Base-by-base conservation (phyloP, 2,329 filamentous ascomycete species). In the Zalaria sp. region DNA sequence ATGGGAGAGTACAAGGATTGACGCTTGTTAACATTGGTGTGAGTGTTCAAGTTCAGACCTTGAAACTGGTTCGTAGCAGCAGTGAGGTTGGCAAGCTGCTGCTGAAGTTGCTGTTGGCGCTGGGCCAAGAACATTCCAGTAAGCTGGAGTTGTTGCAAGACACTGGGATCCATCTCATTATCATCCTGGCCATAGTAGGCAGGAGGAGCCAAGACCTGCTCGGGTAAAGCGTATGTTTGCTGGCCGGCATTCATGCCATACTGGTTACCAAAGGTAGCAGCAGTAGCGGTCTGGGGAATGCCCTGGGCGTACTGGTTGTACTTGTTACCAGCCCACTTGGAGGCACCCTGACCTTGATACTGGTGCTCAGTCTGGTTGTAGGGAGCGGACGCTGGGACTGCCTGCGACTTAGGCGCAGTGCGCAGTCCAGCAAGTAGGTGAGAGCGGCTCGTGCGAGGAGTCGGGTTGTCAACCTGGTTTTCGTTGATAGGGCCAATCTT, bases 101-200 rank as follows among this genome's bases (percentile, higher is more conserved):
- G 88, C 65, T 96, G 88, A 40, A 96, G 77, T 49, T 84, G 82
- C 66, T 94, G 87, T 65, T 96, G 89, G 64, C 94, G 88, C 57
- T 94, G 86, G 34, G 87, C 86, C 39, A 98, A 73, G 57, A 93
- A 93, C 58, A 91, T 67, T 61, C 95, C 94, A 54, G 87, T 93
- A 43, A 86, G 83, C 56, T 95, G 76, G 49, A 96, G 71, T 63
- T 94, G 86, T 41, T 87, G 84, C 51, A 94, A 91, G 41, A 93
- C 63, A 46, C 77, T 81, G 40, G 88, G 86, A 54, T 96, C 91
- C 66, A 93, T 83, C 51, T 79, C 72, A 46, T 83, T 75, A 52
- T 81, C 77, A 37, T 72, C 71, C 53, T 79, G 73, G 40, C 91
- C 73, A 54, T 85, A 75, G 46, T 95, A 71, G 54, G 83, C 75